Evolutionary conservation across 2,329 filamentous ascomycete genomes (phyloP).

Genomic region (Penicillium sp.): DNA sequence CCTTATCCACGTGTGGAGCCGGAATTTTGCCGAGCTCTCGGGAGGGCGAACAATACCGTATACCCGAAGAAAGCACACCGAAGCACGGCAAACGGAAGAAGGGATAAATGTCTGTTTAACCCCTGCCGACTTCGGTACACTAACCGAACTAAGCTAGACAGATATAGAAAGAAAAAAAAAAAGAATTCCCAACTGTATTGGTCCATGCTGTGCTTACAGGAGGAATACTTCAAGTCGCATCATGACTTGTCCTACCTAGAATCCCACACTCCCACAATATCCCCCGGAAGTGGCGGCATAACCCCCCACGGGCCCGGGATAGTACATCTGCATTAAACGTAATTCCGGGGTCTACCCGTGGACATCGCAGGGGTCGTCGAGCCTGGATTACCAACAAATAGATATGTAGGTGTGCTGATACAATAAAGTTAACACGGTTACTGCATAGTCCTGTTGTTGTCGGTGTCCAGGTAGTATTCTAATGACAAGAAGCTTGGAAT

Average conservation of each 20-base stretch:
- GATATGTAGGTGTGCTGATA: background rate
- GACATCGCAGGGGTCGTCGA: background rate
- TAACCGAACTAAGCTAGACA: background rate
- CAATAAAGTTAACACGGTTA: background rate
- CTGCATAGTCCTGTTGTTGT: background rate
- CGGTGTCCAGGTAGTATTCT: background rate
- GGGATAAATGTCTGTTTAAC: slow-evolving; percentile 3
- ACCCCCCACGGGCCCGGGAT: background rate
- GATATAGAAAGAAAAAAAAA: background rate
- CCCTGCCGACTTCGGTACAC: background rate
- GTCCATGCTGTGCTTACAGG: background rate
- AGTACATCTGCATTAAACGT: slow-evolving; percentile 1
- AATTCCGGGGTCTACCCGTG: background rate
- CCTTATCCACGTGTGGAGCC: slow-evolving; percentile 18
- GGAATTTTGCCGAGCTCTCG: background rate
- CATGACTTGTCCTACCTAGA: background rate
- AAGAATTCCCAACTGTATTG: background rate
- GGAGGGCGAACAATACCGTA: background rate
- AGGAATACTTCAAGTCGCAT: background rate
- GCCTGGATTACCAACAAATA: background rate
- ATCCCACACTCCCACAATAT: background rate
- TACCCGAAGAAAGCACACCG: background rate
- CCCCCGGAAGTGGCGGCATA: background rate
- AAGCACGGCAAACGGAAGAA: background rate
- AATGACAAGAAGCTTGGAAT: background rate